Base-by-base conservation (phyloP, 129 eudicot genomes). In the Chrysanthemum lavandulifolium region DNA sequence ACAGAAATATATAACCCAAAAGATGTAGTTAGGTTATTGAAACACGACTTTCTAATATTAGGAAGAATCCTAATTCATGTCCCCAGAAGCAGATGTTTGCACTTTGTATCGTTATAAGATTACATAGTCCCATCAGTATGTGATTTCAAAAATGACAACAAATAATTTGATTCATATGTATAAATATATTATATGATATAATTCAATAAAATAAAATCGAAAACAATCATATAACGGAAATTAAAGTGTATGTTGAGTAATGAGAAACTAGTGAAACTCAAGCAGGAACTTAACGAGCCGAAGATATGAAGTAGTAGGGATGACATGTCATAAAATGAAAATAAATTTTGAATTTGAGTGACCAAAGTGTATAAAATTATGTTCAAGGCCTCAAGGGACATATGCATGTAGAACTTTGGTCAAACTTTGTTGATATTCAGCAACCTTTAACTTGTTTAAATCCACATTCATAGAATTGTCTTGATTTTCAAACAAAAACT, bases 61-160 rank as follows among this genome's bases (percentile, higher is more conserved):
- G 55, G 15, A 43, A 65, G 55, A 43, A 65, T 43, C 70, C 56
- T 43, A 65, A 65, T 65, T 65, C 31, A 45, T 65, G 70, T 65
- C 56, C 31, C 68, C 25, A 9, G 52, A 64, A 64, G 69, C 69
- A 64, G 50, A 19, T 63, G 68, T 13, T 36, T 64, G 51, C 25
- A 64, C 69, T 15, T 3, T 64, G 67, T 45, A 9, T 5, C 48
- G 29, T 25, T 61, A 18, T 4, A 47, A 64, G 14, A 13, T 64
- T 33, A 33, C 11, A 63, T 14, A 14, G 48, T 6, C 50, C 68
- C 25, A 13, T 7, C 25, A 10, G 7, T 21, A 57, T 53, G 5
- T 53, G 58, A 53, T 53, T 13, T 2, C 1, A 6, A 13, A 53
- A 13, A 53, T 53, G 1, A 10, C 45, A 40, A 40, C 45, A 40